Conservation (phyloP, 139 green algal genomes). For the Parachlorella kessleri region DNA sequence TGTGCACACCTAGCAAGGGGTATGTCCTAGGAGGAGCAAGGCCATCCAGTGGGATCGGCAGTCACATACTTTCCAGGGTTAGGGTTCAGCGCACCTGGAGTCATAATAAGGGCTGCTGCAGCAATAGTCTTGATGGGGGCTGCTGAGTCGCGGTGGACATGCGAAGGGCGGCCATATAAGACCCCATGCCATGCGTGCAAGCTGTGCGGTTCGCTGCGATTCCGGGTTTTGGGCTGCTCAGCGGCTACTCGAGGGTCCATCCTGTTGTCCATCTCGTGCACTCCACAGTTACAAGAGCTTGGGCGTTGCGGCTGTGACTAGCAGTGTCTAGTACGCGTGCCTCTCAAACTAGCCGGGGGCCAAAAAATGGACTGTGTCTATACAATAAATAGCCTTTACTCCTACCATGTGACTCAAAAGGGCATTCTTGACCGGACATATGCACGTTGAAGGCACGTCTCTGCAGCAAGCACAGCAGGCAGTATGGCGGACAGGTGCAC, state of each 20-base stretch:
- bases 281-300: not conserved
- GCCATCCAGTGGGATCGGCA: not conserved
- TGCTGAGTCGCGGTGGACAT: not conserved
- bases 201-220: not conserved
- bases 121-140: not conserved
- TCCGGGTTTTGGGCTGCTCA: no score
- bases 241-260: no score
- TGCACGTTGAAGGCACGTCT: no score
- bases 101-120: slow-evolving; percentile 5
- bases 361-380: no score
- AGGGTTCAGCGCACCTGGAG: not conserved
- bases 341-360: no score
- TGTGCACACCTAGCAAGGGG: not conserved
- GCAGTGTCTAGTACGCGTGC: no score
- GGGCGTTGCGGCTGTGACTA: not conserved
- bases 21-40: no score
- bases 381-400: no score
- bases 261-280: not conserved
- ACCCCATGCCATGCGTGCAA: slow-evolving; percentile 1
- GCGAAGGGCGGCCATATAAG: not conserved
- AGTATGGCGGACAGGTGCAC: no score
- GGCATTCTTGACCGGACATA: no score
- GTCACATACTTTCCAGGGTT: not conserved
- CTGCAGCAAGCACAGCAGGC: no score
- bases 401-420: no score